These are phyloP conservation scores for Torulaspora delbrueckii DNA, from an alignment of 805 yeast species.

Conservation along the genomic window DNA sequence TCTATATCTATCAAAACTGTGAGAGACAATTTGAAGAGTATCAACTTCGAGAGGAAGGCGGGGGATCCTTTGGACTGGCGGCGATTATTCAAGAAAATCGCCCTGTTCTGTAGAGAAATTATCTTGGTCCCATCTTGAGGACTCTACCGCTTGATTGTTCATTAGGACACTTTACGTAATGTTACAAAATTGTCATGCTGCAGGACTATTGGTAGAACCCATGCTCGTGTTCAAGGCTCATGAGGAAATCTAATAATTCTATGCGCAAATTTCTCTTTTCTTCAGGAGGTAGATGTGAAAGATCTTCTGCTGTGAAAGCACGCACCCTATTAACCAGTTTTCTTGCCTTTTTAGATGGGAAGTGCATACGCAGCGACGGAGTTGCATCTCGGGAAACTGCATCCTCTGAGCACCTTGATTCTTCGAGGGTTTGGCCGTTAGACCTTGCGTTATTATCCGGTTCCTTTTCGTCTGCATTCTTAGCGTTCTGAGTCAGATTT, in stretches of 20 bases:
- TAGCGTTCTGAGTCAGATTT: background rate
- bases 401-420: background rate
- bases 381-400: constrained; percentile 10
- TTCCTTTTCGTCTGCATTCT: background rate
- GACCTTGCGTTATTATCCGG: background rate
- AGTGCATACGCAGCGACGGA: constrained; percentile 16
- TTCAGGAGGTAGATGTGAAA: constrained; percentile 15
- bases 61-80: constrained; percentile 79
- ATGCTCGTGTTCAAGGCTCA: constrained; percentile 21
- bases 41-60: constrained; percentile 50
- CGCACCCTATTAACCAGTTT: constrained; percentile 19
- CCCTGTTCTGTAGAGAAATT: constrained; percentile 53
- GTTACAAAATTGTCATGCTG: background rate
- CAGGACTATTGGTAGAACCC: background rate
- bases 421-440: background rate
- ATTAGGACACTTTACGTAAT: background rate
- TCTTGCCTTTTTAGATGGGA: constrained; percentile 22
- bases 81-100: constrained; percentile 53
- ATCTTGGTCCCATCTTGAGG: constrained; percentile 40
- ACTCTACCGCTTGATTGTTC: background rate
- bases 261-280: constrained; percentile 25
- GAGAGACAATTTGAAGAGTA: constrained; percentile 41
- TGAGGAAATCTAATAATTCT: constrained; percentile 24
- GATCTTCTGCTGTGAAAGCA: constrained; percentile 15
- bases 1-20: constrained; percentile 41